phyloP scores from a whole-genome alignment of 2,329 filamentous ascomycete species.

The Xylariaceae sp. region DNA sequence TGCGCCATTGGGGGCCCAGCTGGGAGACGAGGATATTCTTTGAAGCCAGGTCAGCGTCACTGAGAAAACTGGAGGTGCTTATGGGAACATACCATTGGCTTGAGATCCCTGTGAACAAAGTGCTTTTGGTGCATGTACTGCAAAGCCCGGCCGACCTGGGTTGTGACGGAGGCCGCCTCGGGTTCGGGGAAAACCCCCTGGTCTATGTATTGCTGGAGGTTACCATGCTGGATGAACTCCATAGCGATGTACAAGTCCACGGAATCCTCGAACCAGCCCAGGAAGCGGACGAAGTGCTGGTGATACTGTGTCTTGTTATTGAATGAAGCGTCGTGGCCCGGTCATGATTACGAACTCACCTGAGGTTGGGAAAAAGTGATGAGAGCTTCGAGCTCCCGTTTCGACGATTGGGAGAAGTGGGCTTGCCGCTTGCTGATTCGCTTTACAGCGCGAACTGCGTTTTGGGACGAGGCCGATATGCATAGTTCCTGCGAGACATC shows the following conservation, averaged over 20 bases:
- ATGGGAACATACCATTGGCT: not conserved
- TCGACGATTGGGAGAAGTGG: not conserved
- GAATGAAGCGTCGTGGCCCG: not conserved
- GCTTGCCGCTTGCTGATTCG: not conserved
- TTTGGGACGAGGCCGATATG: not conserved
- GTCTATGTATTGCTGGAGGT: not conserved
- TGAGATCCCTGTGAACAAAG: not conserved
- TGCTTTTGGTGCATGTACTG: not conserved
- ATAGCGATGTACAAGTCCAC: not conserved
- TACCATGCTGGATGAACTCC: not conserved
- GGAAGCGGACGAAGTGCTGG: not conserved
- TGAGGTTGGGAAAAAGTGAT: not conserved
- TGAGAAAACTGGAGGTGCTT: too few species aligned
- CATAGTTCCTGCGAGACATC: not conserved
- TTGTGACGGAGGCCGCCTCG: not conserved
- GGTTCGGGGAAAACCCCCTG: not conserved
- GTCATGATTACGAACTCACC: not conserved
- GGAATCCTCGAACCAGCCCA: too few species aligned
- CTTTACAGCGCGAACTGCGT: not conserved
- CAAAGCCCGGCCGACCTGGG: not conserved
- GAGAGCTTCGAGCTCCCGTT: not conserved
- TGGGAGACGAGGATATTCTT: not conserved
- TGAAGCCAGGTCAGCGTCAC: not conserved
- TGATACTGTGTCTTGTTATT: not conserved
- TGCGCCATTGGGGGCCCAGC: not conserved